phyloP scores from a whole-genome alignment of 352 stramenopile species.

The Albugo candida region DNA sequence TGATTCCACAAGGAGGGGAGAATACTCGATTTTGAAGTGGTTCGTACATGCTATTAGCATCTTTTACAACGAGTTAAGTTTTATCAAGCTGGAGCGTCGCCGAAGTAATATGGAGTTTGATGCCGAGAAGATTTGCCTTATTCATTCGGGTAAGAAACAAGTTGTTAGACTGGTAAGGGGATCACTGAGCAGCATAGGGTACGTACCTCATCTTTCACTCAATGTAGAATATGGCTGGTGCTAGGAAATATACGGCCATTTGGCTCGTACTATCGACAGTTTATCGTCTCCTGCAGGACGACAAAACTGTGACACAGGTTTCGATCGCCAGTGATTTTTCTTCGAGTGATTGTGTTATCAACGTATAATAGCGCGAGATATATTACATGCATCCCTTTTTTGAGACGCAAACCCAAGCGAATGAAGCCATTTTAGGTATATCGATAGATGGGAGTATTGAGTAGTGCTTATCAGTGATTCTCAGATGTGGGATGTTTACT shows the following conservation, averaged over 20 bases:
- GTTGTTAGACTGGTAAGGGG: conserved; percentile 32
- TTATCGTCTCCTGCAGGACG: conserved; percentile 39
- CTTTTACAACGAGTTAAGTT: background rate
- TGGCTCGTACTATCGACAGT: conserved; percentile 69
- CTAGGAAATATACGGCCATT: conserved; percentile 61
- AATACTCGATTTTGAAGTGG: conserved; percentile 33
- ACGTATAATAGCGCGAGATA: conserved; percentile 30
- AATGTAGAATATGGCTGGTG: conserved; percentile 30
- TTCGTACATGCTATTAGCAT: conserved; percentile 7
- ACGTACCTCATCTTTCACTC: background rate
- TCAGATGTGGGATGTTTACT: conserved; percentile 55
- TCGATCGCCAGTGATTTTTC: conserved; percentile 1
- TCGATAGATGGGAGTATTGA: background rate
- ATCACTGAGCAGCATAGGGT: background rate
- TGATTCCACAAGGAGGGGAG: conserved; percentile 15
- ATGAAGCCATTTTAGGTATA: conserved; percentile 65
- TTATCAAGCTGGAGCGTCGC: conserved; percentile 28
- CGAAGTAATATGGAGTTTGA: conserved; percentile 40
- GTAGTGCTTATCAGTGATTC: background rate
- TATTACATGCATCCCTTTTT: conserved; percentile 79
- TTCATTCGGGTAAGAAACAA: conserved; percentile 34
- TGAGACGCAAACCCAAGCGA: conserved; percentile 50
- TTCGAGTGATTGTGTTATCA: conserved; percentile 1
- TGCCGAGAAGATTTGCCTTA: conserved; percentile 20
- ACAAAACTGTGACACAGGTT: conserved; percentile 73